These are phyloP conservation scores for Chlamydomonas reinhardtii DNA, from an alignment of 163 green algal species.

Conservation along the genomic window DNA sequence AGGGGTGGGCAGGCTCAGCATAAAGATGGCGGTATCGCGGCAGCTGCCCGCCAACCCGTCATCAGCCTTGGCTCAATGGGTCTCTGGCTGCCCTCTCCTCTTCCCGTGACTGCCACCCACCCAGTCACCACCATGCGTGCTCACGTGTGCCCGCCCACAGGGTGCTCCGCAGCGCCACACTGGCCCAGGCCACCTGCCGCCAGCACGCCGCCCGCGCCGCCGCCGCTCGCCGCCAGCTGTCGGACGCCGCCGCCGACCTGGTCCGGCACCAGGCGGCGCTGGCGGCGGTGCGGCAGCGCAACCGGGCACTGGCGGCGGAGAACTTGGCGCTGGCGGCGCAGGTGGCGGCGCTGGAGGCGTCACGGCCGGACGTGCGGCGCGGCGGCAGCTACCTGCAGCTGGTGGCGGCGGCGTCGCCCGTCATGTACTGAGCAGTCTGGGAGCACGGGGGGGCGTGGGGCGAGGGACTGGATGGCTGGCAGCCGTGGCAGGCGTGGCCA, in stretches of 20 bases:
- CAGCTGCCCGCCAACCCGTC: too few relatives aligned
- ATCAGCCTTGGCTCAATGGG: too few relatives aligned
- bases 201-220: conserved; percentile 25
- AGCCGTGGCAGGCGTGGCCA: too few relatives aligned
- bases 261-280: conserved; percentile 2
- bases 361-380: background rate
- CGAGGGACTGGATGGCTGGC: too few relatives aligned
- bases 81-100: too few relatives aligned
- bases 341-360: conserved; percentile 16
- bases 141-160: background rate
- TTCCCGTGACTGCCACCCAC: too few relatives aligned
- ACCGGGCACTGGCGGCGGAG: conserved; percentile 30
- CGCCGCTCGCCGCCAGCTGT: conserved; percentile 39
- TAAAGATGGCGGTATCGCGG: too few relatives aligned
- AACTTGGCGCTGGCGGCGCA: conserved; percentile 22
- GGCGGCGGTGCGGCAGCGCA: conserved; percentile 5
- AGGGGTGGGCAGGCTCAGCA: too few relatives aligned
- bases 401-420: conserved; percentile 18
- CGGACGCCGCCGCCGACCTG: conserved; percentile 28
- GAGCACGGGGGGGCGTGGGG: too few relatives aligned
- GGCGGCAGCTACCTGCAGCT: conserved; percentile 31
- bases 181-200: conserved; percentile 19
- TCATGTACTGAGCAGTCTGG: conserved; percentile 7
- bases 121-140: background rate
- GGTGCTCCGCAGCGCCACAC: conserved; percentile 25